These are phyloP conservation scores for Cordia subcordata DNA, from an alignment of 257 asterid species.

Conservation along the genomic window DNA sequence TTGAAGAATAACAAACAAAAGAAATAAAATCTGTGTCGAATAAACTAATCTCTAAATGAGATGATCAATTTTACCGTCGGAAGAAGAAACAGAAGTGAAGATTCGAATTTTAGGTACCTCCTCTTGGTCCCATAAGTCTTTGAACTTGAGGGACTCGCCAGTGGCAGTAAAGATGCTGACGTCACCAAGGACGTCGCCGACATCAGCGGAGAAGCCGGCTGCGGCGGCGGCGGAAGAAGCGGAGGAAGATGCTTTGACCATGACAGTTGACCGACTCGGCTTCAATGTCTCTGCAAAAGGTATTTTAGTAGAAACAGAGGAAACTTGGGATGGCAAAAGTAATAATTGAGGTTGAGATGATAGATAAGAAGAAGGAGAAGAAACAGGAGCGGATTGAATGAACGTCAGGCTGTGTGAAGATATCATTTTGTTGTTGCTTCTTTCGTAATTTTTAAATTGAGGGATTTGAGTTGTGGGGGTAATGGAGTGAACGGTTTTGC, in stretches of 20 bases:
- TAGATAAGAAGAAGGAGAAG: constrained; percentile 15
- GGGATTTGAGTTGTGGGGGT: background rate
- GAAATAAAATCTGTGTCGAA: no score
- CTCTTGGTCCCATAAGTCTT: constrained; percentile 76
- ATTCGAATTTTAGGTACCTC: constrained; percentile 38
- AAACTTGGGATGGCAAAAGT: constrained; percentile 12
- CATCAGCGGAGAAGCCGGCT: constrained; percentile 36
- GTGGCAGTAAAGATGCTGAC: constrained; percentile 61
- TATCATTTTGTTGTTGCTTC: constrained; percentile 38
- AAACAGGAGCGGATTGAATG: constrained; percentile 7
- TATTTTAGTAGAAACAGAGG: constrained; percentile 10
- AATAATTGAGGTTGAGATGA: constrained; percentile 11
- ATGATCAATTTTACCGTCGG: background rate
- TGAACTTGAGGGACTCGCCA: constrained; percentile 65
- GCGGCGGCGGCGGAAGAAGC: constrained; percentile 33
- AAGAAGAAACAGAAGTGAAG: no score
- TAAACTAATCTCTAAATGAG: no score
- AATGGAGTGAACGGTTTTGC: background rate
- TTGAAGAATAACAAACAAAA: no score
- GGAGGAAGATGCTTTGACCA: constrained; percentile 32
- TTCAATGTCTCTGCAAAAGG: constrained; percentile 10
- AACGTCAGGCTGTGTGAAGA: constrained; percentile 22
- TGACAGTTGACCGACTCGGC: constrained; percentile 12
- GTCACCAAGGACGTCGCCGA: constrained; percentile 54
- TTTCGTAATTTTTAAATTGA: constrained; percentile 18